Conservation (phyloP, 2,329 filamentous ascomycete genomes). For the Fusarium verticillioides region DNA sequence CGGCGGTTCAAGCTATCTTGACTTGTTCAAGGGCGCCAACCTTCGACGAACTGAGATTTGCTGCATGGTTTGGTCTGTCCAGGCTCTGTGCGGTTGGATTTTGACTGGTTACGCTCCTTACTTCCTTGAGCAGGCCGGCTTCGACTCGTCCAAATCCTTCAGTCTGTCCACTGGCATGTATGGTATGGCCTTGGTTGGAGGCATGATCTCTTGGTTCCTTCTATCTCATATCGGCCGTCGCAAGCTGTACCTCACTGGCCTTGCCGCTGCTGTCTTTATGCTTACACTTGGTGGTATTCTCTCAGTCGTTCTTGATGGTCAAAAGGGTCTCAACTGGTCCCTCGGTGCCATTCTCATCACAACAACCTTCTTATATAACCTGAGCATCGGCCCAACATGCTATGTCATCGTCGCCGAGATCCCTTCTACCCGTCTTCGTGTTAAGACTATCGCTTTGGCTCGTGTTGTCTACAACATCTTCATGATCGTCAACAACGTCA, state of each 20-base stretch:
- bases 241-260: constrained; percentile 52
- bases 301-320: constrained; percentile 43
- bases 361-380: constrained; percentile 53
- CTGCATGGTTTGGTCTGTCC: constrained; percentile 40
- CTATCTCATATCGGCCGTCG: constrained; percentile 54
- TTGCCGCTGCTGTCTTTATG: constrained; percentile 45
- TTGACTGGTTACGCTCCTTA: constrained; percentile 46
- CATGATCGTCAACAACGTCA: constrained; percentile 39
- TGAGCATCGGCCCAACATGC: constrained; percentile 26
- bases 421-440: constrained; percentile 51
- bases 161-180: constrained; percentile 53
- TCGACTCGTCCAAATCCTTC: constrained; percentile 51
- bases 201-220: constrained; percentile 53
- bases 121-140: constrained; percentile 56
- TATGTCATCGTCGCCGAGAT: constrained; percentile 55
- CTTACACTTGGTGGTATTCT: constrained; percentile 54
- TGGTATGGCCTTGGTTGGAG: constrained; percentile 53
- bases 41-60: constrained; percentile 44
- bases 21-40: constrained; percentile 38
- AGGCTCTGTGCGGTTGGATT: constrained; percentile 38
- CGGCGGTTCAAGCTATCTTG: constrained; percentile 45
- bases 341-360: constrained; percentile 53
- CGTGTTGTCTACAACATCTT: constrained; percentile 41
- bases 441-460: constrained; percentile 53
- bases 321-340: constrained; percentile 46